These are phyloP conservation scores for Sugiyamaella xylanicola DNA, from an alignment of 1,139 yeast species.

Conservation along the genomic window DNA sequence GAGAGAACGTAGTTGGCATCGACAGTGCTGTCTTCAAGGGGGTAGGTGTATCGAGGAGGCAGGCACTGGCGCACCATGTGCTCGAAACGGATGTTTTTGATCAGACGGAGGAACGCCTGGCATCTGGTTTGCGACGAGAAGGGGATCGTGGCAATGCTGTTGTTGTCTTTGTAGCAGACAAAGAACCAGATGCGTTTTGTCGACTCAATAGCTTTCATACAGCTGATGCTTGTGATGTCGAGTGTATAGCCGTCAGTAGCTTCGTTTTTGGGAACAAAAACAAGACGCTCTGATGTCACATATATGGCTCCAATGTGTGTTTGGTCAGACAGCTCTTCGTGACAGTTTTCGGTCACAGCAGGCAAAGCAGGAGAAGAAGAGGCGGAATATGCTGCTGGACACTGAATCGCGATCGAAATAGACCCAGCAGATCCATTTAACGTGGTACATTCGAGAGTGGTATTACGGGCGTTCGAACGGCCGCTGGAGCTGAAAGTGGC, in stretches of 20 bases:
- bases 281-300: constrained; percentile 39
- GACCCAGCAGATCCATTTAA: constrained; percentile 1
- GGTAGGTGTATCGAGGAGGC: constrained; percentile 36
- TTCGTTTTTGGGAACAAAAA: constrained; percentile 33
- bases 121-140: constrained; percentile 36
- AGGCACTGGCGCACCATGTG: constrained; percentile 38
- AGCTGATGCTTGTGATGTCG: constrained; percentile 33
- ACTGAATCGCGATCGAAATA: not conserved
- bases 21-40: constrained; percentile 18
- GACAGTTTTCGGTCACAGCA: constrained; percentile 23
- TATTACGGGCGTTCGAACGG: no score
- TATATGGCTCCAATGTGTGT: constrained; percentile 34
- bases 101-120: constrained; percentile 35
- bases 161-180: constrained; percentile 32
- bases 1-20: constrained; percentile 11
- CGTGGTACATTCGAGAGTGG: not conserved
- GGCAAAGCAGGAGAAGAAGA: not conserved
- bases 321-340: constrained; percentile 32
- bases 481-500: no score
- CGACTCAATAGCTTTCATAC: constrained; percentile 36
- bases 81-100: constrained; percentile 40
- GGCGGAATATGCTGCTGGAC: not conserved
- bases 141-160: constrained; percentile 35
- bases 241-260: constrained; percentile 33
- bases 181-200: constrained; percentile 30